These are phyloP conservation scores for Fusarium miscanthi DNA, from an alignment of 2,329 filamentous ascomycete genomes.

Conservation along the genomic window DNA sequence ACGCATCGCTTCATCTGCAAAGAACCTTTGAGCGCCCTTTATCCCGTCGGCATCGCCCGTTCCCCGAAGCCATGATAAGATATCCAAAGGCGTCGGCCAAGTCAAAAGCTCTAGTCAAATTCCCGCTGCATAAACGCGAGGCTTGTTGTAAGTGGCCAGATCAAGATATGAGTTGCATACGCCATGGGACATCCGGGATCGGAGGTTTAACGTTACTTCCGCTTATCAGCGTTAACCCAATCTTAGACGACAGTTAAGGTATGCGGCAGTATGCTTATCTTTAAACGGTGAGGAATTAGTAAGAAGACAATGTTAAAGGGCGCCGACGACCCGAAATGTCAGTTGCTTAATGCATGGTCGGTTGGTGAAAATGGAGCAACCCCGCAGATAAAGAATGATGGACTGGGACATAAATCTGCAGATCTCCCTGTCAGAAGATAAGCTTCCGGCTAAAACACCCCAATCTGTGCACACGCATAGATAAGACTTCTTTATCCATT, in stretches of 20 bases:
- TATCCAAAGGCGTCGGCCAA: not conserved
- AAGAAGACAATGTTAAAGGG: not conserved
- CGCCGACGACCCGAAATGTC: not conserved
- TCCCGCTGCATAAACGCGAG: fast-evolving
- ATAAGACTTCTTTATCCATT: not conserved
- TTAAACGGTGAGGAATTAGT: not conserved
- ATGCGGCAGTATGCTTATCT: not conserved
- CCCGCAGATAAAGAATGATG: not conserved
- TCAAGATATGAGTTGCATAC: not conserved
- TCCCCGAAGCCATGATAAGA: not conserved
- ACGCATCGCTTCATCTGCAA: not conserved
- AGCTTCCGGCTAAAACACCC: not conserved
- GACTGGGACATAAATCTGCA: not conserved
- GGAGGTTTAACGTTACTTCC: not conserved
- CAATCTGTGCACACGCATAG: fast-evolving
- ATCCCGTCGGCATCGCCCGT: not conserved
- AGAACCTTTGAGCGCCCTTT: not conserved
- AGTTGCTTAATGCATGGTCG: not conserved
- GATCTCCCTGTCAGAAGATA: not conserved
- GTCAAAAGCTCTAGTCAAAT: fast-evolving
- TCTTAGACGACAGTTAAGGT: fast-evolving
- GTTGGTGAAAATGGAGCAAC: not conserved
- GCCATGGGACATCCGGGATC: not conserved
- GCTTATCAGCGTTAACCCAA: not conserved
- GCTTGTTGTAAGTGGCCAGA: not conserved